Conservation (phyloP, 2,329 filamentous ascomycete genomes). For the Leptographium radiaticola region DNA sequence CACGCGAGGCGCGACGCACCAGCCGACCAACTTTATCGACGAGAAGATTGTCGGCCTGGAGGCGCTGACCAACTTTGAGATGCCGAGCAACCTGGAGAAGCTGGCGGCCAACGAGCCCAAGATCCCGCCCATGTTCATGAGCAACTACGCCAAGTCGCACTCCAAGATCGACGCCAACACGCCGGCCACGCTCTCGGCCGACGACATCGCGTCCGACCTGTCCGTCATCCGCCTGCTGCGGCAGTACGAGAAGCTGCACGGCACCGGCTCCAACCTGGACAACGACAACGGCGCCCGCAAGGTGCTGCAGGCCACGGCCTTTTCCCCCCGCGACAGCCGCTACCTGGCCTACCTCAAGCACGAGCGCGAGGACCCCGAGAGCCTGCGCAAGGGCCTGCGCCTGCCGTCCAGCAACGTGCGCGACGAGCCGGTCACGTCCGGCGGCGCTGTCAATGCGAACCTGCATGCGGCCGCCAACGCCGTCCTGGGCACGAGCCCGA, state of each 20-base stretch:
- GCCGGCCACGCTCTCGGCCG: slow-evolving; percentile 33
- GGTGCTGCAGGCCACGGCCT: slow-evolving; percentile 41
- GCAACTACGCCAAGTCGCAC: slow-evolving; percentile 46
- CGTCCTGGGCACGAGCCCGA: slow-evolving; percentile 26
- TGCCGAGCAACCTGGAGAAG: slow-evolving; percentile 44
- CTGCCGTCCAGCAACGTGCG: slow-evolving; percentile 31
- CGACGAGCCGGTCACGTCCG: slow-evolving; percentile 25
- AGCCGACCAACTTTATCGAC: slow-evolving; percentile 36
- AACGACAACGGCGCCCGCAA: slow-evolving; percentile 38
- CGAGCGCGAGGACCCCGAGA: slow-evolving; percentile 32
- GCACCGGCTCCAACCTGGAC: slow-evolving; percentile 42
- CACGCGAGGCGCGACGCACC: slow-evolving; percentile 40
- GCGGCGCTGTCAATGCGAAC: slow-evolving; percentile 1
- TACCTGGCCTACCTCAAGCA: slow-evolving; percentile 35
- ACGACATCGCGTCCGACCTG: slow-evolving; percentile 42
- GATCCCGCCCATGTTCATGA: slow-evolving; percentile 42
- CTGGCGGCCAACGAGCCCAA: slow-evolving; percentile 43
- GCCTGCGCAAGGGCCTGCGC: slow-evolving; percentile 35
- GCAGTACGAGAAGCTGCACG: slow-evolving; percentile 40
- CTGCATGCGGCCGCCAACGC: not conserved
- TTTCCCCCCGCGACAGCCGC: slow-evolving; percentile 31
- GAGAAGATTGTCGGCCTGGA: slow-evolving; percentile 47
- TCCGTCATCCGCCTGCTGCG: slow-evolving; percentile 45
- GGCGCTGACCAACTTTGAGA: slow-evolving; percentile 44
- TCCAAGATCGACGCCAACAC: slow-evolving; percentile 43